Base-by-base conservation (phyloP, 2,329 filamentous ascomycete genomes). In the Pezicula radicicola region DNA sequence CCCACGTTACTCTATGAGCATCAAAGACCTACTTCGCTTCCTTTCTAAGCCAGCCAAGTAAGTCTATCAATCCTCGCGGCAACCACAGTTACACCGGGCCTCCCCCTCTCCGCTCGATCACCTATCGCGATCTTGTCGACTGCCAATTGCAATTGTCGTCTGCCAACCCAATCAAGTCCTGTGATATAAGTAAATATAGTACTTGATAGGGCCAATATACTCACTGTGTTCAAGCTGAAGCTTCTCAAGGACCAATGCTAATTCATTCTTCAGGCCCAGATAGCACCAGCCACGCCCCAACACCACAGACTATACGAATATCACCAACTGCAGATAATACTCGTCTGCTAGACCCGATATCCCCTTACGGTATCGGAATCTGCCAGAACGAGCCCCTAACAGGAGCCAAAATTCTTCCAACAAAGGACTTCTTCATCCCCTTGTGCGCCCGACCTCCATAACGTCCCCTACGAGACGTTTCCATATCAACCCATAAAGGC, bases 21-120 rank as follows among this genome's bases (percentile, higher is more conserved):
- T 82, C 73, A 88, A 87, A 77, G 89, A 95, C 75, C 85, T 95
- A 68, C 84, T 96, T 70, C 89, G 91, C 77, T 94, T 95, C 78
- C 84, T 96, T 66, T 95, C 90, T 70, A 94, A 94, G 80, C 91
- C 91, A 70, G 89, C 90, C 73, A 96, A 96, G 91, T 96, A 76
- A 70, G 88, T 77, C 27, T 13, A 21, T 10, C 16, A 42, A 13
- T 42, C 46, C n/a, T 49, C 21, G 25, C 4, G 25, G 25, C 25
- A 25, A 25, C 50, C 30, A 46, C 33, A 36, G 49, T 51, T 42
- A 12, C 6, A 10, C 30, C 3, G 10, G 30, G 30, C 30, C 28
- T 9, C 9, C 12, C 30, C 12, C 30, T 10, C 30, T 25, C 6
- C 4, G 7, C 12, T 13, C 30, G 9, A 33, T 10, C 30, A 10